Base-by-base conservation (phyloP, 768 basidiomycete species). In the Sutorius australiensis region DNA sequence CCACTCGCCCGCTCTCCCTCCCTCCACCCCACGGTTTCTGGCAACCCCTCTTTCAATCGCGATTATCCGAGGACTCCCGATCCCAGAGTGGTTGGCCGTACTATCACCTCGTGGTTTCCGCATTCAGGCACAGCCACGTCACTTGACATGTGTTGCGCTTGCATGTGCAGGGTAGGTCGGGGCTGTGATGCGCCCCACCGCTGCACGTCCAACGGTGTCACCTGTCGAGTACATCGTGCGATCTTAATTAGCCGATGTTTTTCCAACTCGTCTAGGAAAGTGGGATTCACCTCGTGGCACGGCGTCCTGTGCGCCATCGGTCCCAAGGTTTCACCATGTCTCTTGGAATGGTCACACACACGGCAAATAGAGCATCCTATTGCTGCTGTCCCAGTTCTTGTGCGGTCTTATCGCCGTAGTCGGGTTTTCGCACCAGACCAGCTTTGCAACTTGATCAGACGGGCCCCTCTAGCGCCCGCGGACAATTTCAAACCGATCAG, bases 1-100 rank as follows among this genome's bases (percentile, higher is more conserved):
- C 45, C 14, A 21, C 34, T 14, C 24, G 16, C 31, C 31, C 43
- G 40, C 37, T 11, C 39, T 27, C 17, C 24, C 40, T 27, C 10
- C 39, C 34, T 27, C 14, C 2, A 11, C 55, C 38, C 34, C 48
- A 44, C 31, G 30, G 13, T n/a, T 36, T 51, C 34, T 34, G 8
- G 31, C 21, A 41, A 13, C 10, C 14, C 17, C 37, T 4, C 32
- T 38, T 50, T 37, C 43, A 14, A 37, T 37, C 5, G 42, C 0
- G 4, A 32, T 54, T 12, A 17, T 52, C 60, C 61, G 60, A 59
- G 56, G 61, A 50, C 30, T 24, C 56, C 59, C 60, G 52, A 48
- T 50, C 16, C 27, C 12, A 31, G 39, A 24, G 19, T 42, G 44
- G 39, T 5, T 51, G 51, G 51, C 50, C 60, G 56, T 39, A 61